Evolutionary conservation across 306 rosid genomes (phyloP).

Genomic region (Potentilla sterilis): DNA sequence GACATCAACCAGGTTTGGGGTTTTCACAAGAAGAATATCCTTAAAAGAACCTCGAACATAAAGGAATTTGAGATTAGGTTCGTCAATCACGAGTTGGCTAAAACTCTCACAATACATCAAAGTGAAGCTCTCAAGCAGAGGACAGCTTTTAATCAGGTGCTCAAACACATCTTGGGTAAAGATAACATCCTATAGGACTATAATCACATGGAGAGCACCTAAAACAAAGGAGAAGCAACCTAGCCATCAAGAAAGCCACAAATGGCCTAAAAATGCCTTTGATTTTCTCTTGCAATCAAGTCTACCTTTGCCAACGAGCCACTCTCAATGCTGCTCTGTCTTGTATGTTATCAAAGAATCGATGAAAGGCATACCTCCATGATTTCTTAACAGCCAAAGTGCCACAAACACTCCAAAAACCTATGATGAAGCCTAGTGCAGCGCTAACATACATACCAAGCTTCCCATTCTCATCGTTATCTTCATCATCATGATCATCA

Average conservation of each 20-base stretch:
- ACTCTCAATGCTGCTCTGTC: not conserved
- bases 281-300: no score
- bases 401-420: constrained; percentile 1
- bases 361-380: not conserved
- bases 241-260: no score
- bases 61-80: not conserved
- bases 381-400: not conserved
- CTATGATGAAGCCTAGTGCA: not conserved
- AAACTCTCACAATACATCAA: not conserved
- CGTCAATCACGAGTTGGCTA: not conserved
- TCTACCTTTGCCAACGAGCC: no score
- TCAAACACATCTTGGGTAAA: not conserved
- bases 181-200: not conserved
- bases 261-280: no score
- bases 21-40: not conserved
- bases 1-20: not conserved
- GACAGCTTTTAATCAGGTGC: not conserved
- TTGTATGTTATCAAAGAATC: not conserved
- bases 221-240: no score
- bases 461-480: not conserved
- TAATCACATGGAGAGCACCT: no score
- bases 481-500: not conserved
- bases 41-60: not conserved
- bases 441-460: not conserved
- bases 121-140: not conserved